These are phyloP conservation scores for Combretum micranthum DNA, from an alignment of 345 rosid genomes.

Conservation along the genomic window DNA sequence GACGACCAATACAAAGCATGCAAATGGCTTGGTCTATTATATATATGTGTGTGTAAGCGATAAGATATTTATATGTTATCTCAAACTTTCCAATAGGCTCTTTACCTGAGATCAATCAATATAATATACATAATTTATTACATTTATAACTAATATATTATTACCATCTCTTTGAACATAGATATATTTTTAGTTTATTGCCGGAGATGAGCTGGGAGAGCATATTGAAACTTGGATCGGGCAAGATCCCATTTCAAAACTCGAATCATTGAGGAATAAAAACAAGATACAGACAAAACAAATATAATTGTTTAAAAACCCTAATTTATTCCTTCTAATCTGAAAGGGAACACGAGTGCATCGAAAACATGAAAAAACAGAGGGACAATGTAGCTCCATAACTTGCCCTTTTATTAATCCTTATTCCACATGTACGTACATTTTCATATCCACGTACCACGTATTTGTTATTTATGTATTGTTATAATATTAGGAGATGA, in stretches of 20 bases:
- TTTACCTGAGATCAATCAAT: too few species aligned
- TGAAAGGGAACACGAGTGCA: slow-evolving; percentile 14
- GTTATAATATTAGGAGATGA: too few species aligned
- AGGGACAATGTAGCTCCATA: slow-evolving; percentile 16
- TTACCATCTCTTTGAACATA: slow-evolving; percentile 1
- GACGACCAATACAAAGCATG: too few species aligned
- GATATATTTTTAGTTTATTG: slow-evolving; percentile 13
- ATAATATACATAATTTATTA: too few species aligned
- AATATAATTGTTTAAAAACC: slow-evolving; percentile 13
- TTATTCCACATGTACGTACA: background rate
- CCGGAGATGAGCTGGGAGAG: slow-evolving; percentile 53
- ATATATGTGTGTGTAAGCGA: too few species aligned
- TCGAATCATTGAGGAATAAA: slow-evolving; percentile 53
- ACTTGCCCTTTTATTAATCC: background rate
- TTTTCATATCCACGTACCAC: too few species aligned
- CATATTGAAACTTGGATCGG: slow-evolving; percentile 32
- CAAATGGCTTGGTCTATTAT: too few species aligned
- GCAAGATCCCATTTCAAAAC: slow-evolving; percentile 35
- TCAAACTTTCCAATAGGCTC: too few species aligned
- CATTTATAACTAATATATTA: too few species aligned
- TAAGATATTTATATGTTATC: too few species aligned
- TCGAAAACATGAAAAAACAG: slow-evolving; percentile 19
- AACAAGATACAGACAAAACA: slow-evolving; percentile 69
- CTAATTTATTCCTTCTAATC: background rate
- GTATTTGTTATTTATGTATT: too few species aligned